Percentiles rank a stretch among this genome's conserved stretches.
Evolutionary conservation across 1,284 basidiomycete genomes (phyloP).

Genomic region (Hemileia vastatrix): DNA sequence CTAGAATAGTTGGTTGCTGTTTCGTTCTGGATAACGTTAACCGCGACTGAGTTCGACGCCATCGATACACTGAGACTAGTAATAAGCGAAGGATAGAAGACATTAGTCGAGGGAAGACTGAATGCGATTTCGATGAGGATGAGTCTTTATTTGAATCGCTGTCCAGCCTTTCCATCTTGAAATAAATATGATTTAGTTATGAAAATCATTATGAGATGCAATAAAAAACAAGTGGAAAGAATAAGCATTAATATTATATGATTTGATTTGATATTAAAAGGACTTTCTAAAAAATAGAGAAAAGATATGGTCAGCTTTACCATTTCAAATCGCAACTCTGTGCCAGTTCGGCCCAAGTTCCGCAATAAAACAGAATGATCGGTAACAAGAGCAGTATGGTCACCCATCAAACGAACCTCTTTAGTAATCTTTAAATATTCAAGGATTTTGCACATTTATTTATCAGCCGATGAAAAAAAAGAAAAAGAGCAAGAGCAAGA

Average conservation of each 20-base stretch:
- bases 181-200: background rate
- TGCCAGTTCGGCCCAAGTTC: slow-evolving; percentile 10
- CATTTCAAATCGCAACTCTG: slow-evolving; percentile 19
- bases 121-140: background rate
- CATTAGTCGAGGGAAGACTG: no score
- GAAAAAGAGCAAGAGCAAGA: background rate
- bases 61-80: slow-evolving; percentile 16
- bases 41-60: slow-evolving; percentile 3
- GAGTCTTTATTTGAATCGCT: background rate
- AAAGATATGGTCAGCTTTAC: background rate
- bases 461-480: no score
- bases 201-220: no score
- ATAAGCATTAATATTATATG: no score
- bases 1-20: slow-evolving; percentile 7
- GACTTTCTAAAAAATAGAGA: background rate
- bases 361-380: slow-evolving; percentile 13
- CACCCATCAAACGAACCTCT: slow-evolving; percentile 10
- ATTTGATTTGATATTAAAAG: no score
- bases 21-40: background rate
- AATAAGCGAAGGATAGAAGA: slow-evolving; percentile 17
- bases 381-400: slow-evolving; percentile 6
- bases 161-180: slow-evolving; percentile 11
- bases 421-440: slow-evolving; percentile 12
- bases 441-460: no score
- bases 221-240: no score